phyloP scores from a whole-genome alignment of 345 rosid species.

The Firmiana major region DNA sequence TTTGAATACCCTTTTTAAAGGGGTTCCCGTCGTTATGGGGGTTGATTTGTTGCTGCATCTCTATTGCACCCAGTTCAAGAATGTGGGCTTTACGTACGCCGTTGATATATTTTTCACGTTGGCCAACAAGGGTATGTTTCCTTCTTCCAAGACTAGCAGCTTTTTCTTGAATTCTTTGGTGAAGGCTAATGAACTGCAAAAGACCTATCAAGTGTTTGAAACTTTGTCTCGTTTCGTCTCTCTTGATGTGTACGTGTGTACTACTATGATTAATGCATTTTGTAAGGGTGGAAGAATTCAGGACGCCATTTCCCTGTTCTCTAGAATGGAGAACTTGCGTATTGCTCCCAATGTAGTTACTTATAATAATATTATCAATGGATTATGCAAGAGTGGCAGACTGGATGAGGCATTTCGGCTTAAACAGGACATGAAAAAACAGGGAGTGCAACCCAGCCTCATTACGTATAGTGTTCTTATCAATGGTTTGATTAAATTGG shows the following conservation, averaged over 20 bases:
- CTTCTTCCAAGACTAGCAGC: constrained; percentile 59
- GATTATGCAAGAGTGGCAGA: constrained; percentile 61
- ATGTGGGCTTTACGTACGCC: constrained; percentile 44
- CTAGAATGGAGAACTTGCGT: constrained; percentile 51
- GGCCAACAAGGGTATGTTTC: constrained; percentile 48
- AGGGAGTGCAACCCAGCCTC: constrained; percentile 49
- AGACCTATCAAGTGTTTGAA: constrained; percentile 49
- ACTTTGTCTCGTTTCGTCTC: constrained; percentile 38
- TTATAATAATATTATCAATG: constrained; percentile 67
- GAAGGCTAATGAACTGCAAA: constrained; percentile 51
- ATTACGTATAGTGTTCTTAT: constrained; percentile 62
- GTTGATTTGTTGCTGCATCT: constrained; percentile 61
- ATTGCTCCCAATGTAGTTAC: constrained; percentile 61
- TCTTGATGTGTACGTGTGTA: constrained; percentile 69
- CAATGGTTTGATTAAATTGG: constrained; percentile 58
- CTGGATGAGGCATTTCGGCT: constrained; percentile 51
- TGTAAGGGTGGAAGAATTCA: constrained; percentile 57
- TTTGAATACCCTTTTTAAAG: constrained; percentile 31
- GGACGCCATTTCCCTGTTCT: constrained; percentile 47
- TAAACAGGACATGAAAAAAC: constrained; percentile 53
- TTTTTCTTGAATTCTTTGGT: constrained; percentile 58
- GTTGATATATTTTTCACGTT: constrained; percentile 46
- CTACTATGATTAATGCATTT: constrained; percentile 55
- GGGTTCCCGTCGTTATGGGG: constrained; percentile 23
- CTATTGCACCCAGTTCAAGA: constrained; percentile 57